Evolutionary conservation across 2,329 filamentous ascomycete genomes (phyloP).

Genomic region (Ilyonectria destructans): DNA sequence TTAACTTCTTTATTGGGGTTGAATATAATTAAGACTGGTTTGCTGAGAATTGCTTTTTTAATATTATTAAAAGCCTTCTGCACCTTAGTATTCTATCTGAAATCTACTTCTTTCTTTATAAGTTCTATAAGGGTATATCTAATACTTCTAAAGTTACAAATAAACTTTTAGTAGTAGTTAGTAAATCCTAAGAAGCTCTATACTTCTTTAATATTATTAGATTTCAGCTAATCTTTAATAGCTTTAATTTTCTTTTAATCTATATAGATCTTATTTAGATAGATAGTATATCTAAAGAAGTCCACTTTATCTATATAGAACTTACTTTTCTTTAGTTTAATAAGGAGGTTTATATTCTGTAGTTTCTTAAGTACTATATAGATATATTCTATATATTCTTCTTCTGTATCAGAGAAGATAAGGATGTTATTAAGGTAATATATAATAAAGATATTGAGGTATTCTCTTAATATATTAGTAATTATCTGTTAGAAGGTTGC

Average conservation of each 20-base stretch:
- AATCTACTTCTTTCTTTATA: conserved; percentile 24
- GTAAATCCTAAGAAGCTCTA: conserved; percentile 32
- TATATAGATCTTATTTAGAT: conserved; percentile 32
- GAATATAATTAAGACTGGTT: conserved; percentile 27
- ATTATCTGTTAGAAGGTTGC: conserved; percentile 39
- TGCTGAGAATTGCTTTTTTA: conserved; percentile 19
- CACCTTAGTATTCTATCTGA: conserved; percentile 10
- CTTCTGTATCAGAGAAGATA: conserved; percentile 39
- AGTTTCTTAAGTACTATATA: conserved; percentile 34
- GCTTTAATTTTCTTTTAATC: conserved; percentile 32
- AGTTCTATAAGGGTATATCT: conserved; percentile 16
- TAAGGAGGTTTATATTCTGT: conserved; percentile 33
- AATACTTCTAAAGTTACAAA: conserved; percentile 35
- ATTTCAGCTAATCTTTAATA: conserved; percentile 18
- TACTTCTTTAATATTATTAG: conserved; percentile 25
- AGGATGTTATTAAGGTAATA: conserved; percentile 43
- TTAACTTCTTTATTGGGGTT: conserved; percentile 26
- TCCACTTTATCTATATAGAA: conserved; percentile 31
- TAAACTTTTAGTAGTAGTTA: conserved; percentile 23
- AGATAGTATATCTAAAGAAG: conserved; percentile 30
- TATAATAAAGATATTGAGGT: conserved; percentile 26
- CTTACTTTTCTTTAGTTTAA: conserved; percentile 25
- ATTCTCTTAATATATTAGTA: conserved; percentile 33
- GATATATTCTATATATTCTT: conserved; percentile 39
- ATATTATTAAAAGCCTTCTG: conserved; percentile 22